Conservation (phyloP, 78 protist species). For the Guillardia theta region DNA sequence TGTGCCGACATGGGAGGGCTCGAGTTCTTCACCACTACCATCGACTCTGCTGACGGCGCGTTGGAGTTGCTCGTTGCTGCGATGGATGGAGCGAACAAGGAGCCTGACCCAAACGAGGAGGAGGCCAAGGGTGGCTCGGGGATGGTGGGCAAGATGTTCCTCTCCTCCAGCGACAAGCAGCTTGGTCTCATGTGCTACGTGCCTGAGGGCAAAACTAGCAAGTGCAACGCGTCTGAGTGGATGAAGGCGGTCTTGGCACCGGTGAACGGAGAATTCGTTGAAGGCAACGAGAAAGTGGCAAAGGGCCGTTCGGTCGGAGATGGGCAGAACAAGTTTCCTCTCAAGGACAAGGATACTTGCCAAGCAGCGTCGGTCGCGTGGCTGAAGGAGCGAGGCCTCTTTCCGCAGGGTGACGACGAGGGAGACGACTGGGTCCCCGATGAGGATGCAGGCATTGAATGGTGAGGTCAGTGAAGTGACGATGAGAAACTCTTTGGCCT, state of each 20-base stretch:
- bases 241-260: neutral
- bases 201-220: neutral
- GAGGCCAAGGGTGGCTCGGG: conserved; percentile 42
- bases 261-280: neutral
- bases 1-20: conserved; percentile 40
- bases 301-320: neutral
- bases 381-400: conserved; percentile 8
- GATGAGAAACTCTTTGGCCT: too few relatives aligned
- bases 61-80: neutral
- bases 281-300: neutral
- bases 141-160: conserved; percentile 30
- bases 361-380: neutral
- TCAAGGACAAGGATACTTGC: conserved; percentile 39
- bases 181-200: conserved; percentile 15
- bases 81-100: conserved; percentile 24
- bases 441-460: neutral
- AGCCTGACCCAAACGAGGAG: neutral
- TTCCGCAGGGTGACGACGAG: conserved; percentile 25
- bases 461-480: neutral
- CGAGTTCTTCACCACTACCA: neutral
- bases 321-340: neutral
- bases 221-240: neutral
- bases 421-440: conserved; percentile 36
- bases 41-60: conserved; percentile 27
- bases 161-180: conserved; percentile 22